Percentiles rank a stretch among this genome's conserved stretches.
These are phyloP conservation scores for Letharia lupina DNA, from an alignment of 495 filamentous ascomycete species.

Conservation along the genomic window DNA sequence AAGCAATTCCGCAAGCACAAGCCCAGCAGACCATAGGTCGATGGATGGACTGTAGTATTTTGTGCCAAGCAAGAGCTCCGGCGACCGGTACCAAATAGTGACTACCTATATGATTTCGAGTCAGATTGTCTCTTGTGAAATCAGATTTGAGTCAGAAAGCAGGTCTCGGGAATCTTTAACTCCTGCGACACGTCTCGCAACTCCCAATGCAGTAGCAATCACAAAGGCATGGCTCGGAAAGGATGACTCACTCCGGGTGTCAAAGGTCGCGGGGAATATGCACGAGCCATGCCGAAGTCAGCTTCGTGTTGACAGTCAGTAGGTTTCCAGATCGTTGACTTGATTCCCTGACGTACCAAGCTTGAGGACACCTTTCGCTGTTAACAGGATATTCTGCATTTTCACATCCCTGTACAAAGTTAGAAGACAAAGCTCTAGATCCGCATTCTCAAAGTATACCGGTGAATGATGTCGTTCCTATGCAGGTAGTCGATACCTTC, in stretches of 20 bases:
- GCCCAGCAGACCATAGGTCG: constrained; percentile 40
- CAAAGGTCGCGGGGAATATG: constrained; percentile 35
- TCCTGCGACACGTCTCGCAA: neutral
- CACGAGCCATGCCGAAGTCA: constrained; percentile 42
- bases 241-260: constrained; percentile 34
- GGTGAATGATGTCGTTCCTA: constrained; percentile 38
- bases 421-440: neutral
- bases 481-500: constrained; percentile 41
- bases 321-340: neutral
- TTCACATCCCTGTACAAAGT: constrained; percentile 35
- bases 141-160: neutral
- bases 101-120: constrained; percentile 6
- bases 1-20: constrained; percentile 39
- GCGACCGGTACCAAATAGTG: constrained; percentile 85
- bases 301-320: constrained; percentile 24
- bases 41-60: constrained; percentile 35
- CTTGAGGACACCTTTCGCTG: constrained; percentile 37
- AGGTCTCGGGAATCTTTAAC: neutral
- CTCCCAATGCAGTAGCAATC: neutral
- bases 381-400: constrained; percentile 41
- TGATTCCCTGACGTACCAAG: constrained; percentile 28
- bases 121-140: neutral
- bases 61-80: constrained; percentile 48
- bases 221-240: neutral
- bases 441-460: constrained; percentile 24